These are phyloP conservation scores for Eudorina sp. DNA, from an alignment of 139 green algal genomes.

Conservation along the genomic window DNA sequence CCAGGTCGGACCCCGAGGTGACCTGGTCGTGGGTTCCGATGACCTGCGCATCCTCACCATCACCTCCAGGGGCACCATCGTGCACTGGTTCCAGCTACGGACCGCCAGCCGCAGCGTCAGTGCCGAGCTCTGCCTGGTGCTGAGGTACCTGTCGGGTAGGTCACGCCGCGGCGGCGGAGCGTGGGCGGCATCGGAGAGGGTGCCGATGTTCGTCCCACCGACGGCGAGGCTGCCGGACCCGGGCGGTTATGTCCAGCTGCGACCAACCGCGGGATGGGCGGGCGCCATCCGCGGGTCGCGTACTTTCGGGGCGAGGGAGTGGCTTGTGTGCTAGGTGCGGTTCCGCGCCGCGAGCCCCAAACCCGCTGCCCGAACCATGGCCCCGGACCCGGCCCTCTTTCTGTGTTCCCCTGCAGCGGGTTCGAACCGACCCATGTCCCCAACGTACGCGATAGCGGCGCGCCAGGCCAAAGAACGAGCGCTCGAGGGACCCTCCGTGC, in stretches of 20 bases:
- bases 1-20: constrained; percentile 49
- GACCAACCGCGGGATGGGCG: no score
- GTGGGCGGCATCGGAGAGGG: no score
- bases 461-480: constrained; percentile 37
- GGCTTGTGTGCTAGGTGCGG: no score
- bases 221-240: no score
- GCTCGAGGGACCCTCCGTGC: not conserved
- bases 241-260: no score
- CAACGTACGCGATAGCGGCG: constrained; percentile 41
- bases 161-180: no score
- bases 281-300: no score
- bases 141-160: constrained; percentile 62
- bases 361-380: no score
- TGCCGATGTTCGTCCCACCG: no score
- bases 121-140: constrained; percentile 60
- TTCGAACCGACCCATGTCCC: constrained; percentile 44
- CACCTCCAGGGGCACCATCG: constrained; percentile 54
- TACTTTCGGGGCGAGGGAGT: no score
- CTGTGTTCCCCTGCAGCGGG: constrained; percentile 24
- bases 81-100: constrained; percentile 59
- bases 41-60: constrained; percentile 49
- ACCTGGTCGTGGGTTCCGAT: constrained; percentile 59
- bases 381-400: no score
- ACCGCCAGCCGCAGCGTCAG: constrained; percentile 35
- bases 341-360: no score